phyloP scores from a whole-genome alignment of 768 basidiomycete genomes.

The Sistotremastrum niveocremeum region DNA sequence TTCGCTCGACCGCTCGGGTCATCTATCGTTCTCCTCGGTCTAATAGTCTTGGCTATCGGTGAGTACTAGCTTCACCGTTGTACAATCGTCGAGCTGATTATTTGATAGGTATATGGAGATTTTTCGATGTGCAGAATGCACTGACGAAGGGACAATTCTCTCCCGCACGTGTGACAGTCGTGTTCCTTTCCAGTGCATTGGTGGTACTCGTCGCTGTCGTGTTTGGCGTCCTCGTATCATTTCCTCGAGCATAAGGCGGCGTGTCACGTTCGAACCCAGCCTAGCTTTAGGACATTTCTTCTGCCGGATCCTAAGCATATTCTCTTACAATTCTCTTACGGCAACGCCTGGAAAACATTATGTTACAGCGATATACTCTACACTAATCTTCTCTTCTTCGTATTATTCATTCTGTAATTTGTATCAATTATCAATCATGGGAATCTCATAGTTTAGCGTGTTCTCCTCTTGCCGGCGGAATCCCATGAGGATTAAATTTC shows the following conservation, averaged over 20 bases:
- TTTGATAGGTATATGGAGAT: constrained; percentile 32
- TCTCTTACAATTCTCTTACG: too few species aligned
- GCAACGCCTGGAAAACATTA: too few species aligned
- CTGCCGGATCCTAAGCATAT: too few species aligned
- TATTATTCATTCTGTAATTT: too few species aligned
- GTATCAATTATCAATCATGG: too few species aligned
- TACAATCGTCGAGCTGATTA: neutral
- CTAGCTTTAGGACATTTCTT: too few species aligned
- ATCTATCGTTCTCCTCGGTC: constrained; percentile 29
- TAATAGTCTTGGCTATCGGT: constrained; percentile 37
- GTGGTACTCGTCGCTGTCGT: constrained; percentile 27
- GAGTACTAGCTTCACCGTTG: constrained; percentile 8
- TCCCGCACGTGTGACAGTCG: constrained; percentile 32
- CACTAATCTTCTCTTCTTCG: too few species aligned
- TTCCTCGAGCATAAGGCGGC: too few species aligned
- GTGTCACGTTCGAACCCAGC: too few species aligned
- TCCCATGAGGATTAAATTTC: constrained; percentile 20
- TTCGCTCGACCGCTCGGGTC: constrained; percentile 43
- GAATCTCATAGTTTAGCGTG: constrained; percentile 18
- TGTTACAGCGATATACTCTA: too few species aligned
- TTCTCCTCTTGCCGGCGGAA: constrained; percentile 16
- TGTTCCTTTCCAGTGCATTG: constrained; percentile 27
- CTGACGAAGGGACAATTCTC: constrained; percentile 40
- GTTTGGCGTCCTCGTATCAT: constrained; percentile 26
- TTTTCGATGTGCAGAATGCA: constrained; percentile 37